Conservation (phyloP, 768 basidiomycete species). For the Lentinula edodes region DNA sequence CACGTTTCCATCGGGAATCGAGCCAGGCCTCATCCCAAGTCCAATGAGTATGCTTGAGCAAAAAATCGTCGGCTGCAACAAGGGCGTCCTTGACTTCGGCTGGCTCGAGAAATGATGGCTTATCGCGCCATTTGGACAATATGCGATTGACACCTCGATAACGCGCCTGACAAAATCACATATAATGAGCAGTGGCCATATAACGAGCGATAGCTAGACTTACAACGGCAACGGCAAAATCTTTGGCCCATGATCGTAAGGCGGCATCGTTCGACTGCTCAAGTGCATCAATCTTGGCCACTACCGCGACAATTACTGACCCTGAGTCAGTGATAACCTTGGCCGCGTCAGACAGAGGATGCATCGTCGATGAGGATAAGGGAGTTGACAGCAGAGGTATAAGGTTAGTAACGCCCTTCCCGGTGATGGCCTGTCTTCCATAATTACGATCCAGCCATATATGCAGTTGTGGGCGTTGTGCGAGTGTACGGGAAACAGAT, state of each 20-base stretch:
- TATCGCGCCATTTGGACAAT: neutral
- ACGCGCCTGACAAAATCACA: neutral
- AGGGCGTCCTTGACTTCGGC: neutral
- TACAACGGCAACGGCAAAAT: neutral
- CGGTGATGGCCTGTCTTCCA: too few species aligned
- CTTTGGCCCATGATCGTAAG: neutral
- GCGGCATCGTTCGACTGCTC: neutral
- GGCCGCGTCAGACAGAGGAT: neutral
- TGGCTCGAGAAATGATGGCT: neutral
- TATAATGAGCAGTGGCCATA: neutral
- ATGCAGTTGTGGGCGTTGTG: too few species aligned
- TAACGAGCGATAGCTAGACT: neutral
- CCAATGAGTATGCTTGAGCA: neutral
- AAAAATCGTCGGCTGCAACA: neutral
- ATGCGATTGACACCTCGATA: neutral
- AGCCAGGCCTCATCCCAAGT: neutral
- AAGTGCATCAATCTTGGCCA: neutral
- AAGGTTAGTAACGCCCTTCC: neutral
- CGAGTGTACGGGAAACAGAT: too few species aligned
- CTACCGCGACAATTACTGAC: neutral
- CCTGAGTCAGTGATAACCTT: neutral
- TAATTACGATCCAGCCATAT: too few species aligned
- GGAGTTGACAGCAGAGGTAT: neutral
- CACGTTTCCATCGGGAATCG: neutral
- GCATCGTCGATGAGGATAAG: neutral